A percentile compares a stretch with the other conserved stretches of the same genome.
These are phyloP conservation scores for Leccinellum rugosiceps DNA, from an alignment of 768 basidiomycete genomes.

Conservation along the genomic window DNA sequence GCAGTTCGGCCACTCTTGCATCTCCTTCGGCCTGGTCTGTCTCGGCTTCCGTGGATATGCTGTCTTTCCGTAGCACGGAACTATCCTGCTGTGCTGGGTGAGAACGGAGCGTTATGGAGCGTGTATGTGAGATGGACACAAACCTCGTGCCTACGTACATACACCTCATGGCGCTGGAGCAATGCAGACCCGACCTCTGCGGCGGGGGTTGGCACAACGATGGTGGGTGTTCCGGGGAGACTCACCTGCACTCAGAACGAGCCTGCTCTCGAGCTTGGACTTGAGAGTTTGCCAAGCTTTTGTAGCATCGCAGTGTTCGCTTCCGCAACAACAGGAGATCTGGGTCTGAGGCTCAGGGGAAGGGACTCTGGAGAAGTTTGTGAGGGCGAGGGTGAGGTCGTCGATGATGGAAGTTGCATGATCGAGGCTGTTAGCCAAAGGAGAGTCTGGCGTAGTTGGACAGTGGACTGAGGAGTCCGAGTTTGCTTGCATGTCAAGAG, in stretches of 20 bases:
- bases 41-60: constrained; percentile 4
- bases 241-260: constrained; percentile 86
- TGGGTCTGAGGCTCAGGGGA: constrained; percentile 64
- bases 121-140: constrained; percentile 27
- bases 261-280: constrained; percentile 67
- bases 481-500: constrained; percentile 23
- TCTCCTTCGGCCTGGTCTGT: constrained; percentile 27
- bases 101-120: constrained; percentile 9
- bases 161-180: constrained; percentile 81
- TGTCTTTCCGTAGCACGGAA: constrained; percentile 14
- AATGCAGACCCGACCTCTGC: constrained; percentile 89
- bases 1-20: constrained; percentile 32
- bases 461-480: constrained; percentile 25
- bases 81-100: constrained; percentile 16
- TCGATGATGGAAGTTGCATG: constrained; percentile 65
- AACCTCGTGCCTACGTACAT: constrained; percentile 71
- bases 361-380: constrained; percentile 66
- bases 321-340: constrained; percentile 62
- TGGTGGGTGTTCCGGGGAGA: constrained; percentile 11
- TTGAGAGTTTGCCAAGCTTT: constrained; percentile 63
- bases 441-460: constrained; percentile 48
- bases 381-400: constrained; percentile 71
- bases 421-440: constrained; percentile 48
- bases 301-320: constrained; percentile 62
- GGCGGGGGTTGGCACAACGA: constrained; percentile 4